Evolutionary conservation across 2,329 filamentous ascomycete species (phyloP).

Genomic region (Phyllosticta ampelicida): DNA sequence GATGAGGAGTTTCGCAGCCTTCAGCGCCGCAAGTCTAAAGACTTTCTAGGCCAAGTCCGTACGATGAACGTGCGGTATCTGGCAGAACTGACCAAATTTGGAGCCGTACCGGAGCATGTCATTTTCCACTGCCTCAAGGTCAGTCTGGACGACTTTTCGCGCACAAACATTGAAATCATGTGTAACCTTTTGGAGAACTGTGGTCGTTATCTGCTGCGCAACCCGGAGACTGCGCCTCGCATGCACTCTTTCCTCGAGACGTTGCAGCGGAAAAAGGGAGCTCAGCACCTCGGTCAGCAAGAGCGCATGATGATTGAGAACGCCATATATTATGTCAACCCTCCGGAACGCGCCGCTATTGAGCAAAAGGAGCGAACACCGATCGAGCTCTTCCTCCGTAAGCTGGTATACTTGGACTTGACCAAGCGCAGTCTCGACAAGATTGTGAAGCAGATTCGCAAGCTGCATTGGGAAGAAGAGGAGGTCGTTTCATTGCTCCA

Average conservation of each 20-base stretch:
- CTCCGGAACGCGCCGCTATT: slow-evolving; percentile 84
- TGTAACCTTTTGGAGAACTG: slow-evolving; percentile 95
- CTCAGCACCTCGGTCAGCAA: slow-evolving; percentile 88
- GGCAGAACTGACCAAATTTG: slow-evolving; percentile 94
- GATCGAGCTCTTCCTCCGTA: slow-evolving; percentile 84
- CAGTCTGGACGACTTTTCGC: slow-evolving; percentile 91
- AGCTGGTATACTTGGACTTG: slow-evolving; percentile 86
- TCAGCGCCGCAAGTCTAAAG: slow-evolving; percentile 93
- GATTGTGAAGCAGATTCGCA: slow-evolving; percentile 85
- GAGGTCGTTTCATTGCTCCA: slow-evolving; percentile 72
- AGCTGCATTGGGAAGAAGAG: slow-evolving; percentile 92
- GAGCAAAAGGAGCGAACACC: slow-evolving; percentile 94
- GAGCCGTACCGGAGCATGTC: slow-evolving; percentile 94
- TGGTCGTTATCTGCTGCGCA: slow-evolving; percentile 84
- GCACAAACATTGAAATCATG: slow-evolving; percentile 99
- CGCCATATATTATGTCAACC: slow-evolving; percentile 94
- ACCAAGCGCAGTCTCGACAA: slow-evolving; percentile 91
- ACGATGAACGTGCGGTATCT: slow-evolving; percentile 95
- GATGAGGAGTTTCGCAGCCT: slow-evolving; percentile 96
- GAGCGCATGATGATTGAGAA: slow-evolving; percentile 99
- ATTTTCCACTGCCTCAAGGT: slow-evolving; percentile 99
- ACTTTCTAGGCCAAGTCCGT: slow-evolving; percentile 88
- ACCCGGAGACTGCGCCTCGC: slow-evolving; percentile 80
- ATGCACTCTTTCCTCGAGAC: slow-evolving; percentile 95
- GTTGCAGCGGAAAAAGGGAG: slow-evolving; percentile 87